Base-by-base conservation (phyloP, 1,284 basidiomycete species). In the Cryptococcus amylolentus region DNA sequence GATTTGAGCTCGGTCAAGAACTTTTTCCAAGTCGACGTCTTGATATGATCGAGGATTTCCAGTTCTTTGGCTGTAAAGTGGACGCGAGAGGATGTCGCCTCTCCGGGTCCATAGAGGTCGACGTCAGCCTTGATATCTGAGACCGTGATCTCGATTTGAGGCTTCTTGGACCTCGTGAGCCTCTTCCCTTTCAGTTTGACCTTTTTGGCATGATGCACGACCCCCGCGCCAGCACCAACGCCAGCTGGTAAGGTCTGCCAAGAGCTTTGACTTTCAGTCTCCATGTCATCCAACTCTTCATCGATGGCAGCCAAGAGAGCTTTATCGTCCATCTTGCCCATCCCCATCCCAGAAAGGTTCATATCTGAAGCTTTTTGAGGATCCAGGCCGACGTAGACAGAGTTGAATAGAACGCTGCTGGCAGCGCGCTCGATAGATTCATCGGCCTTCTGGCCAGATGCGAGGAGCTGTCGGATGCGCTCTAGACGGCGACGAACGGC, bases 1-100 rank as follows among this genome's bases (percentile, higher is more conserved):
- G 87, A 82, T 49, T 86, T 84, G 71, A 94, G 81, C 56, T 86
- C 85, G 1, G 92, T 95, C 57, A 98, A 79, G 74, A 98, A 98
- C 70, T 93, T 97, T 75, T 87, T 88, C 96, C 96, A 98, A 0
- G 95, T 98, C 10, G 94, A 97, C 0, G 94, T 94, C 80, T 91
- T 93, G 81, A 98, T 91, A 71, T 97, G 93, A 77, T 98, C 95
- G 52, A 98, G 80, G 61, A 98, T 96, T 75, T 96, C 91, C 47
- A 91, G 68, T 64, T 90, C 84, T 57, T 79, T 82, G 56, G 88
- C 79, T 27, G 85, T 85, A 4, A 84, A 81, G 52, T 91, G 80
- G 3, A 84, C 81, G 55, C 87, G 81, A 5, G 87, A 88, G 16
- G 86, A 82, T 20, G 87, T 77, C 0, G 81, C 39, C 16, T 78